These are phyloP conservation scores for Purshia tridentata DNA, from an alignment of 306 rosid species.

Conservation along the genomic window DNA sequence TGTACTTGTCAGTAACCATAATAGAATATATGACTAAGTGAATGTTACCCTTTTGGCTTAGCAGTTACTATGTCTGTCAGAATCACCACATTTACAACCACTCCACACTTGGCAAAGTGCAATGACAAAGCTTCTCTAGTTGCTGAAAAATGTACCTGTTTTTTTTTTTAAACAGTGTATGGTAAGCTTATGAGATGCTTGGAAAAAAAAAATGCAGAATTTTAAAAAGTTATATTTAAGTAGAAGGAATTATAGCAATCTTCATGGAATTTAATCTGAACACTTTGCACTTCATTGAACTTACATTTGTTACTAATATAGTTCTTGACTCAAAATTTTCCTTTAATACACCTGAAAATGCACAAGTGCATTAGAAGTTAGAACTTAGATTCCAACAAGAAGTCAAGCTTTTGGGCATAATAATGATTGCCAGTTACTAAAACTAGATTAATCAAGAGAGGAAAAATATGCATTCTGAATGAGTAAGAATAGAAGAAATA, in stretches of 20 bases:
- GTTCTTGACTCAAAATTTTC: conserved; percentile 27
- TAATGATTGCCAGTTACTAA: neutral
- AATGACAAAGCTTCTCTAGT: conserved; percentile 25
- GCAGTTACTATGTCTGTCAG: conserved; percentile 17
- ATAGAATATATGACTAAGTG: neutral
- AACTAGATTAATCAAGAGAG: neutral
- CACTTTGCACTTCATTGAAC: neutral
- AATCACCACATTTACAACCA: conserved; percentile 17
- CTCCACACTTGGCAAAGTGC: conserved; percentile 31
- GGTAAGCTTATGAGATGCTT: neutral
- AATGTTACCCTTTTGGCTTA: conserved; percentile 30
- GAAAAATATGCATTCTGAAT: neutral
- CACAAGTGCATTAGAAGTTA: conserved; percentile 2
- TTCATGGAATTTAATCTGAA: neutral
- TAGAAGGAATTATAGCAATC: neutral
- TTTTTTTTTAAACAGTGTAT: neutral
- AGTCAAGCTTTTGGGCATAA: neutral
- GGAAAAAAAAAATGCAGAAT: neutral
- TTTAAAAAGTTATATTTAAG: neutral
- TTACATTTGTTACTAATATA: conserved; percentile 35
- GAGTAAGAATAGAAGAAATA: neutral
- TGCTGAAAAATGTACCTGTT: conserved; percentile 38
- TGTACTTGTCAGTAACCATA: neutral
- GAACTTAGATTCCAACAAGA: neutral
- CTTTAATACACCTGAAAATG: conserved; percentile 23